Percentiles rank a stretch among this genome's conserved stretches.
These are phyloP conservation scores for Flaveria trinervia DNA, from an alignment of 129 eudicot species.

Conservation along the genomic window DNA sequence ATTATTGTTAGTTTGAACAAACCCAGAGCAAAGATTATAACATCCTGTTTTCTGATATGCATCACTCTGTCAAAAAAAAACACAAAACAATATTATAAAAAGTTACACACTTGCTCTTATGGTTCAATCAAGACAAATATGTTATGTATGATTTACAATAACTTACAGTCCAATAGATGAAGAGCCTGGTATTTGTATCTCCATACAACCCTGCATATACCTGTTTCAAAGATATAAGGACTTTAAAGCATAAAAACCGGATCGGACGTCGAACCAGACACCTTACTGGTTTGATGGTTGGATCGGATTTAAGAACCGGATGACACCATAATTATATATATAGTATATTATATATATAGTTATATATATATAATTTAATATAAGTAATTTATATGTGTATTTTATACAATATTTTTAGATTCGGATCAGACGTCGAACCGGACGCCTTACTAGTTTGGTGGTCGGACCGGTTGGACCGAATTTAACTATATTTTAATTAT, in stretches of 20 bases:
- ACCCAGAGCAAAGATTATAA: slow-evolving; percentile 84
- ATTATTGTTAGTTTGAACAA: slow-evolving; percentile 70
- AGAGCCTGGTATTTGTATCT: slow-evolving; percentile 85
- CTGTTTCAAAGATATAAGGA: slow-evolving; percentile 35
- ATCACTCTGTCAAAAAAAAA: slow-evolving; percentile 66
- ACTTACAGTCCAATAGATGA: slow-evolving; percentile 96
- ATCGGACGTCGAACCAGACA: no score
- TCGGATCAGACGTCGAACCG: no score
- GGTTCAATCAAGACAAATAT: not conserved
- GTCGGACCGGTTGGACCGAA: no score
- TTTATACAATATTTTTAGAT: no score
- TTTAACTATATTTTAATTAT: no score
- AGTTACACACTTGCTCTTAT: not conserved
- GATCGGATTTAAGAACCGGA: no score
- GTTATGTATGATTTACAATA: not conserved
- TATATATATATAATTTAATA: no score
- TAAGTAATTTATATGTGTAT: no score
- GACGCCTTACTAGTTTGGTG: no score
- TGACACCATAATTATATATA: no score
- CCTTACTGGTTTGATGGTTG: no score
- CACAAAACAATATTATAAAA: not conserved
- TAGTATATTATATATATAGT: no score
- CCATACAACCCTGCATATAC: slow-evolving; percentile 80
- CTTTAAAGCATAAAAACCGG: not conserved
- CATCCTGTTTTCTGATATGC: slow-evolving; percentile 97